Evolutionary conservation across 2,329 filamentous ascomycete species (phyloP).

Genomic region (Talaromyces islandicus): DNA sequence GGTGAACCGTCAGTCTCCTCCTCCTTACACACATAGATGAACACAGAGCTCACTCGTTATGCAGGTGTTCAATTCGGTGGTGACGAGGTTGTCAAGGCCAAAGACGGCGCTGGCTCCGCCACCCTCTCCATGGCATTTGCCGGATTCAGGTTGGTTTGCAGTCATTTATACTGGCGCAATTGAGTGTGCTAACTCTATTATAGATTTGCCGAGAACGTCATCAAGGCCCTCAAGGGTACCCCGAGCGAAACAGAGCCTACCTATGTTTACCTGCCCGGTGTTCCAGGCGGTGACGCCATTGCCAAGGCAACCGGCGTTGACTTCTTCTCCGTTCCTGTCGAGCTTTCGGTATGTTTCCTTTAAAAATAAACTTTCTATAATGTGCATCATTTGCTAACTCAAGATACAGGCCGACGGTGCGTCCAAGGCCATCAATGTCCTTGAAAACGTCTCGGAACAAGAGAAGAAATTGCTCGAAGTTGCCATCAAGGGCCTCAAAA

Average conservation of each 20-base stretch:
- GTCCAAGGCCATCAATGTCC: slow-evolving; percentile 76
- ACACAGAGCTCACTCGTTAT: not conserved
- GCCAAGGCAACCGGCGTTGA: slow-evolving; percentile 77
- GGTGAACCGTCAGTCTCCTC: slow-evolving; percentile 62
- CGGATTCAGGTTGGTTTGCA: slow-evolving; percentile 69
- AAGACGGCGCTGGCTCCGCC: slow-evolving; percentile 83
- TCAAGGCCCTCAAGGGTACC: slow-evolving; percentile 82
- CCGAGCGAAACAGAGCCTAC: slow-evolving; percentile 91
- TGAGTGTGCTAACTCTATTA: slow-evolving; percentile 14
- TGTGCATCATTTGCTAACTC: slow-evolving; percentile 21
- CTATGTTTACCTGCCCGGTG: slow-evolving; percentile 89
- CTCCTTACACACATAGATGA: not conserved
- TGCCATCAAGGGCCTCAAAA: slow-evolving; percentile 71
- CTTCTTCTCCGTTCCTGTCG: slow-evolving; percentile 93
- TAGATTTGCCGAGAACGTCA: slow-evolving; percentile 89
- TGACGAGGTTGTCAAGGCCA: slow-evolving; percentile 93
- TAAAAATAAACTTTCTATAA: slow-evolving; percentile 3
- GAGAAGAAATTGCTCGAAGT: slow-evolving; percentile 83
- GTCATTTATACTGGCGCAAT: slow-evolving; percentile 9
- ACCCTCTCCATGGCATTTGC: slow-evolving; percentile 95
- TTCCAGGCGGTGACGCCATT: slow-evolving; percentile 80
- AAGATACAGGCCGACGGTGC: slow-evolving; percentile 65
- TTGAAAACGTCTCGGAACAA: slow-evolving; percentile 70
- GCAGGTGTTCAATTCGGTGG: slow-evolving; percentile 87
- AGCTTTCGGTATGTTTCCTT: slow-evolving; percentile 73